Conservation (phyloP, 2,329 filamentous ascomycete genomes). For the Ascochyta pisi region DNA sequence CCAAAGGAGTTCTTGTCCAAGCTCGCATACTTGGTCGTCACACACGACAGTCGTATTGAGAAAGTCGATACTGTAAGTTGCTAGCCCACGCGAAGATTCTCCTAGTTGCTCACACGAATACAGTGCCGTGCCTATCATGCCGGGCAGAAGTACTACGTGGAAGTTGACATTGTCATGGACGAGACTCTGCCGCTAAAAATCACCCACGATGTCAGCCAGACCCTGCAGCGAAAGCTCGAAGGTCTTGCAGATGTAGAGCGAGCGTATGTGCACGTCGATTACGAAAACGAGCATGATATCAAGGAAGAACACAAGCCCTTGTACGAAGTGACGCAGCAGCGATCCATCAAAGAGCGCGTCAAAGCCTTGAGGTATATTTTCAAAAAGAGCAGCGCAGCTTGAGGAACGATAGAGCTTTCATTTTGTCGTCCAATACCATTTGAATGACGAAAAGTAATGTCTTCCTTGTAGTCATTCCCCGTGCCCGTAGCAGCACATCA, state of each 20-base stretch:
- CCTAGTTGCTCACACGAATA: conserved; percentile 21
- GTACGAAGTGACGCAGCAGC: conserved; percentile 42
- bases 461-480: conserved; percentile 2
- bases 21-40: conserved; percentile 63
- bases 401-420: not conserved
- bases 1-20: conserved; percentile 64
- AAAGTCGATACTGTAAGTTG: conserved; percentile 62
- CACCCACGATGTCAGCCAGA: conserved; percentile 67
- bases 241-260: conserved; percentile 51
- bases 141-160: conserved; percentile 67
- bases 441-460: not conserved
- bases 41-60: conserved; percentile 60
- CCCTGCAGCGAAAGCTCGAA: conserved; percentile 67
- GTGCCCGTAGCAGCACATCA: not conserved
- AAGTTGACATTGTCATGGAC: conserved; percentile 68
- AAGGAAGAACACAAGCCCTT: conserved; percentile 50
- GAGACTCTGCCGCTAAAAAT: conserved; percentile 61
- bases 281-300: conserved; percentile 50
- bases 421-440: not conserved
- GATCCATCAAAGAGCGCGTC: conserved; percentile 44
- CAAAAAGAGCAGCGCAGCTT: conserved; percentile 23
- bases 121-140: conserved; percentile 66
- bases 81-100: not conserved
- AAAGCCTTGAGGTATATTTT: conserved; percentile 35
- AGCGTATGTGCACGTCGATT: conserved; percentile 60